Evolutionary conservation across 768 basidiomycete species (phyloP), one percentile per base, ranked within the genome.

Genomic region (Calocybe cyanea): DNA sequence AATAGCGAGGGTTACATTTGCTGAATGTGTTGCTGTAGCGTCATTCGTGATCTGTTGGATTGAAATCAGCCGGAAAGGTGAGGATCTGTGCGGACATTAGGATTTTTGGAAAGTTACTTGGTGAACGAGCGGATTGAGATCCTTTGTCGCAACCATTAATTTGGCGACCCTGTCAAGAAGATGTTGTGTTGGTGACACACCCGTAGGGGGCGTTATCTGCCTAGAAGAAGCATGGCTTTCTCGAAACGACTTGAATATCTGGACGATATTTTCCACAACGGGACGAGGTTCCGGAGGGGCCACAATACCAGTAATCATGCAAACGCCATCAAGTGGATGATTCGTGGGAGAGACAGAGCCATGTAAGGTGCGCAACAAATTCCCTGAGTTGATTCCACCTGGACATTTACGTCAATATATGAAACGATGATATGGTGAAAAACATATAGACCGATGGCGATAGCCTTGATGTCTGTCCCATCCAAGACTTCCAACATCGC

Each of bases 321-420:
- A 93, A 20, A 96, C 73, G 0, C 94, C 94, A 47, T 90, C 84
- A 11, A 95, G 68, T 1, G 69, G 43, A 45, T 75, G 80, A 0
- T 77, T 74, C 1, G 76, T 73, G 0, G 67, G 61, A 0, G 87
- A 82, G 6, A 82, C 76, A 1, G 78, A 73, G 7, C 86, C 87
- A 52, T 91, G 80, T 6, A 96, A 61, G 2, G 85, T 83, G 40
- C 87, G 79, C 43, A 88, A 70, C 18, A 89, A 64, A 57, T 94
- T 97, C 0, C 70, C 71, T 0, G 79, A 75, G 52, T 91, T 94
- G 59, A 96, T 88, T 0, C 94, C 94, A 37, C 92, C 93, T 94
- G 53, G 2, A 41, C 34, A 34, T 28, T 28, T 15, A 6, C 25
- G 36, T 45, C 17, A 39, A 39, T 38, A 14, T 10, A 6, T 2